Base-by-base conservation (phyloP, 768 basidiomycete genomes). In the Lactifluus hygrophoroides region DNA sequence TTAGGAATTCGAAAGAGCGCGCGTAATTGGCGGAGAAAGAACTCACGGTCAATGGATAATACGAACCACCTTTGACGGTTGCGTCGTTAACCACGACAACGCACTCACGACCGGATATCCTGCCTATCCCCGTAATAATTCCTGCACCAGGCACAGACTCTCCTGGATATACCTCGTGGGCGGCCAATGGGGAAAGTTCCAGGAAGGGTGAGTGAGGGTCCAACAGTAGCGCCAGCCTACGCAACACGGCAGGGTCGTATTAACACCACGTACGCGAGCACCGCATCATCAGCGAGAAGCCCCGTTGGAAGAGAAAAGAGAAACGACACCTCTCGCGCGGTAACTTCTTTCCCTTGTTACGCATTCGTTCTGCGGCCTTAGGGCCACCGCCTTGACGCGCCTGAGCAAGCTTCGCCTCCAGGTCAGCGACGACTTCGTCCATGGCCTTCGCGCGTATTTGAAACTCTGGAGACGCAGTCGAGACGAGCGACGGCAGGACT, bases 11-110 rank as follows among this genome's bases (percentile, higher is more conserved):
- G 27, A 37, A 48, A 25, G n/a, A 21, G n/a, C 21, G 35, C 2
- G 5, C 14, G 9, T 13, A 11, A 40, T 38, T 27, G 27, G n/a
- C 35, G 23, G 32, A 11, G 34, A 44, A 11, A 19, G 27, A 1
- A 66, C 76, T 57, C 60, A 83, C 90, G 16, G 90, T 93, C 50
- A 94, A 71, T 21, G 91, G 93, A 67, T 92, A 91, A 70, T 95
- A 95, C 0, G 89, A 89, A 8, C 93, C 93, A 14, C 93, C 93
- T 69, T 94, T 94, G 27, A 93, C 90, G 7, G 90, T 93, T 32
- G 93, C 86, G 68, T 97, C 94, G 70, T 96, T 97, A n/a, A 90
- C 88, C 5, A 95, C 85, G 5, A 97, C 72, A 63, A 96, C 83
- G 66, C 90, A 94, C 70, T 94, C 90, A 57, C 80, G 75, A 0